phyloP scores from a whole-genome alignment of 306 rosid genomes.

The Corylus avellana region DNA sequence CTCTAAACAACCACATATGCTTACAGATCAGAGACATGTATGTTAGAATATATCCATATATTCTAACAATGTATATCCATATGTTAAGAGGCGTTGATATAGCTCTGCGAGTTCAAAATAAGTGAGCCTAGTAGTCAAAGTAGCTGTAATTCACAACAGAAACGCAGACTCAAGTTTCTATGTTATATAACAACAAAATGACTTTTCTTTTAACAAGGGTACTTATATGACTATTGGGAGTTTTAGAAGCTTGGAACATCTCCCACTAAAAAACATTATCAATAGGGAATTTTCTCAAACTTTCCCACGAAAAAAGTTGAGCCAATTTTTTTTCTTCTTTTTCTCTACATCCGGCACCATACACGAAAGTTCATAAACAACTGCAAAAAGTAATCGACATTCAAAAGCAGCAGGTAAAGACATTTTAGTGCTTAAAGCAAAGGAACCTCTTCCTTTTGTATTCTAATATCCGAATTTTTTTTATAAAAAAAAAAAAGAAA shows the following conservation, averaged over 20 bases:
- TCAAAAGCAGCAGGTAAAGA: background rate
- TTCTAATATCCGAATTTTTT: background rate
- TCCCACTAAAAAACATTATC: slow-evolving; percentile 7
- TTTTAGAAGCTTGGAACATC: slow-evolving; percentile 14
- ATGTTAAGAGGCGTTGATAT: background rate
- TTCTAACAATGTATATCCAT: background rate
- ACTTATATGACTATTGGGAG: slow-evolving; percentile 11
- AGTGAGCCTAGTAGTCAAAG: background rate
- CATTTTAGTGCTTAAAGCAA: background rate
- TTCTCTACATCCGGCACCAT: slow-evolving; percentile 17
- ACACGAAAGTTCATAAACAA: slow-evolving; percentile 23
- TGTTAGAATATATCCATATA: too few species aligned
- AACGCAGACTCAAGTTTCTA: background rate
- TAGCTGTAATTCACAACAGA: background rate
- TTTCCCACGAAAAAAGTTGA: slow-evolving; percentile 11
- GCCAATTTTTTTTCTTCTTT: background rate
- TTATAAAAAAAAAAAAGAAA: slow-evolving; percentile 1
- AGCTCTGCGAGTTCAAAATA: background rate
- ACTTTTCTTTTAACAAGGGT: background rate
- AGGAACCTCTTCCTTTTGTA: background rate
- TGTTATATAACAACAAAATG: background rate
- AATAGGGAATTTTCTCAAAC: slow-evolving; percentile 14
- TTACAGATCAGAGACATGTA: background rate
- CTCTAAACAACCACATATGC: background rate
- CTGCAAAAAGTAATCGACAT: slow-evolving; percentile 24